A percentile compares a stretch with the other conserved stretches of the same genome.
Evolutionary conservation across 139 green algal genomes (phyloP).

Genomic region (Pleodorina starrii): DNA sequence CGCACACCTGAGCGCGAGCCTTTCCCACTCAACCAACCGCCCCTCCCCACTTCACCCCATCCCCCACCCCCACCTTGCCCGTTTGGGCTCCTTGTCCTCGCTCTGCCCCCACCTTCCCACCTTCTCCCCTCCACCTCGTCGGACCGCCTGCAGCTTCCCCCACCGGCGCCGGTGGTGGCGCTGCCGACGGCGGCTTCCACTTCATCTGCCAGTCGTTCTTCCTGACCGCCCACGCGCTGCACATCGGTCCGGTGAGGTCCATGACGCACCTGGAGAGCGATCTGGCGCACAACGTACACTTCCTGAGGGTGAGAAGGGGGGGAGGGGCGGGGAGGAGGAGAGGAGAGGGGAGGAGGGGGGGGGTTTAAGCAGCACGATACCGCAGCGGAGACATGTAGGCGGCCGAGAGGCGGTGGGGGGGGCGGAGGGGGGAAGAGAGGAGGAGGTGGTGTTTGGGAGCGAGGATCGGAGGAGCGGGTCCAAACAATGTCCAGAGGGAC

Average conservation of each 20-base stretch:
- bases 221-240: slow-evolving; percentile 80
- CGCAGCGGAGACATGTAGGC: too few relatives aligned
- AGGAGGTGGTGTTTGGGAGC: too few relatives aligned
- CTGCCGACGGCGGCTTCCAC: slow-evolving; percentile 70
- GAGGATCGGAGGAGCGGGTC: too few relatives aligned
- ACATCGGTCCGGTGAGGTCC: slow-evolving; percentile 76
- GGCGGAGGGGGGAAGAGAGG: slow-evolving; percentile 2
- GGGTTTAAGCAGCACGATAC: too few relatives aligned
- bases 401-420: background rate
- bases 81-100: too few relatives aligned
- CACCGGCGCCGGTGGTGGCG: background rate
- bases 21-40: too few relatives aligned
- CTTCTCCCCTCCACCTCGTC: background rate
- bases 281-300: slow-evolving; percentile 54
- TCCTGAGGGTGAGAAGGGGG: slow-evolving; percentile 46
- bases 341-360: background rate
- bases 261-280: slow-evolving; percentile 61
- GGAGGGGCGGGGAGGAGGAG: background rate
- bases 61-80: too few relatives aligned
- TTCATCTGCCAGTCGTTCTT: slow-evolving; percentile 99
- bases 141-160: background rate
- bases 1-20: too few relatives aligned
- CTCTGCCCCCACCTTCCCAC: too few relatives aligned
- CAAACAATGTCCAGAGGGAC: too few relatives aligned
- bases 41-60: too few relatives aligned